phyloP scores from a whole-genome alignment of 495 filamentous ascomycete species.

The Hyaloscypha variabilis region DNA sequence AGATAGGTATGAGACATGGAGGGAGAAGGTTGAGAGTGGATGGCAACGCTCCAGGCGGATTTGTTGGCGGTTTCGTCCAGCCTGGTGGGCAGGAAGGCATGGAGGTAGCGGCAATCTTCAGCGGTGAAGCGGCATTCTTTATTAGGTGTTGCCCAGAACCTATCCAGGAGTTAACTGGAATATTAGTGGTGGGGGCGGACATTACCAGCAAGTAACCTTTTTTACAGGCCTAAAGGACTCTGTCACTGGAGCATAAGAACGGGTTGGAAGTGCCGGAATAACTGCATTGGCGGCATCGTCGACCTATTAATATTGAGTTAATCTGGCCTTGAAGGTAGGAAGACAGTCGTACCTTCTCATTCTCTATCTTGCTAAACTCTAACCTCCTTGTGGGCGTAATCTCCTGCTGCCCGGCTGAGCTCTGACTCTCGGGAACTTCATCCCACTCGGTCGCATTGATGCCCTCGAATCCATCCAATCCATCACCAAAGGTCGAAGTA shows the following conservation, averaged over 20 bases:
- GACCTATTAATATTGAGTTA: conserved; percentile 1
- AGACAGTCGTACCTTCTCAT: conserved; percentile 11
- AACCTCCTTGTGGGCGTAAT: conserved; percentile 9
- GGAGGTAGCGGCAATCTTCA: conserved; percentile 25
- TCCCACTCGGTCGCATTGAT: conserved; percentile 15
- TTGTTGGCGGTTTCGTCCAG: conserved; percentile 9
- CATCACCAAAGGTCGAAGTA: conserved; percentile 4
- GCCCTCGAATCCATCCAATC: conserved; percentile 15
- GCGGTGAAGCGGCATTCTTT: conserved; percentile 24
- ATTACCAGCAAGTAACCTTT: conserved; percentile 10
- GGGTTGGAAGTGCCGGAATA: not conserved
- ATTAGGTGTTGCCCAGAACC: conserved; percentile 17
- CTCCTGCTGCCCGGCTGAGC: conserved; percentile 3
- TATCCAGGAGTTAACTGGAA: conserved; percentile 6
- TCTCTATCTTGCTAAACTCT: not conserved
- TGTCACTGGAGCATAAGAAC: not conserved
- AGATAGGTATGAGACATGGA: not conserved
- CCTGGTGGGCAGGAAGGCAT: conserved; percentile 9
- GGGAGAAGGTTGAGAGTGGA: conserved; percentile 7
- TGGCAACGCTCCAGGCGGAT: conserved; percentile 17
- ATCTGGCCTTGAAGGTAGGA: conserved; percentile 1
- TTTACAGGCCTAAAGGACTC: conserved; percentile 12
- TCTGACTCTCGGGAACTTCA: conserved; percentile 11
- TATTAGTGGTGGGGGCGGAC: conserved; percentile 3
- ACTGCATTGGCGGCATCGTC: conserved; percentile 5